Evolutionary conservation across 2,329 filamentous ascomycete genomes (phyloP).

Genomic region (Ophiostoma sp.): DNA sequence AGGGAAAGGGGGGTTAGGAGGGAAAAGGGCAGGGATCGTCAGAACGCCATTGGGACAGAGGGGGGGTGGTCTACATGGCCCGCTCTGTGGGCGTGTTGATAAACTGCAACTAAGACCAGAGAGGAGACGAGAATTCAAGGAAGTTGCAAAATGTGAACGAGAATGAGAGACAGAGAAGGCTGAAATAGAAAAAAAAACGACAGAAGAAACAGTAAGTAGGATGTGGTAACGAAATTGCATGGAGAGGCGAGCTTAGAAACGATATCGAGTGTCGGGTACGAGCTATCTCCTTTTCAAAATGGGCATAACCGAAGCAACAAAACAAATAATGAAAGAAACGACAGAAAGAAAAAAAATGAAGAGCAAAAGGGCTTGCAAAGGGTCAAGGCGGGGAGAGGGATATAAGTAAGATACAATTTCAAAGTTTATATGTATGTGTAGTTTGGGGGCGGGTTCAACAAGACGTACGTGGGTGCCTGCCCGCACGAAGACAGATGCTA

Average conservation of each 20-base stretch:
- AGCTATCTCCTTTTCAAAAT: not conserved
- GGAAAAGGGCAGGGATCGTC: conserved; percentile 1
- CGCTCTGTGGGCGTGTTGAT: not conserved
- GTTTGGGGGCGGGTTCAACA: not conserved
- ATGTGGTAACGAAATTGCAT: not conserved
- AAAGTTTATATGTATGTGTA: not conserved
- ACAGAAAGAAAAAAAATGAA: not conserved
- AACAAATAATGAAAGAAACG: not conserved
- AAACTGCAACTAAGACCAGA: conserved; percentile 1
- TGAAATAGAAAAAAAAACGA: not conserved
- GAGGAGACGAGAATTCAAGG: too few relatives aligned
- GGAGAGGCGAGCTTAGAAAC: not conserved
- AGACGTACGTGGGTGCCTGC: not conserved
- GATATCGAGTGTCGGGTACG: not conserved
- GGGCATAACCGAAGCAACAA: not conserved
- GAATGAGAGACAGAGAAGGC: not conserved
- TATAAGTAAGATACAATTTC: not conserved
- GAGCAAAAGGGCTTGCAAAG: not conserved
- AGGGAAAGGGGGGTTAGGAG: not conserved
- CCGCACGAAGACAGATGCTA: not conserved
- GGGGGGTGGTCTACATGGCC: not conserved
- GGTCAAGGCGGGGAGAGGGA: not conserved
- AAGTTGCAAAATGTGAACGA: not conserved
- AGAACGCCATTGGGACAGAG: conserved; percentile 14
- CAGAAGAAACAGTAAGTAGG: not conserved